phyloP scores from a whole-genome alignment of 2,329 filamentous ascomycete genomes.

The Huntiella abstrusa region DNA sequence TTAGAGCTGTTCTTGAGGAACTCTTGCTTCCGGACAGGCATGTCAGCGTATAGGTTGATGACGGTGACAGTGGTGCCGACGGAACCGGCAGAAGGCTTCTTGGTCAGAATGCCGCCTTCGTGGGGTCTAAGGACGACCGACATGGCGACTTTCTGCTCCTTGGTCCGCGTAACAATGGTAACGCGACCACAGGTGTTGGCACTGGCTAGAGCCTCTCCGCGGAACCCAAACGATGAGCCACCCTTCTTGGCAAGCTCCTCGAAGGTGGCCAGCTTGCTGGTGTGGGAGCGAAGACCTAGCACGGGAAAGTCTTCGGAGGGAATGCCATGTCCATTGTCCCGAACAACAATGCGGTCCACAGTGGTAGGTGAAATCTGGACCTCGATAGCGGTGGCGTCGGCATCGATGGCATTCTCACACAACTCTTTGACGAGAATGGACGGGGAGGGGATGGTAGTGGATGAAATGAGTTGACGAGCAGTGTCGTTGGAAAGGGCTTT shows the following conservation, averaged over 20 bases:
- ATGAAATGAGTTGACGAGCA: conserved; percentile 39
- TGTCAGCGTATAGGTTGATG: conserved; percentile 34
- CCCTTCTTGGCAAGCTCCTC: conserved; percentile 39
- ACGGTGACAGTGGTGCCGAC: conserved; percentile 52
- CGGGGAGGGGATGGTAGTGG: conserved; percentile 40
- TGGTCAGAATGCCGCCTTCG: conserved; percentile 17
- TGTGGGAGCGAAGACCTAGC: conserved; percentile 48
- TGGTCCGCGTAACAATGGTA: conserved; percentile 42
- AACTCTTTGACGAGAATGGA: conserved; percentile 54
- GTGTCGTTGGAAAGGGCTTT: conserved; percentile 28
- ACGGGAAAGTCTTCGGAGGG: conserved; percentile 37
- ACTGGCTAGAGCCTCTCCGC: conserved; percentile 54
- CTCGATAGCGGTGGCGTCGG: conserved; percentile 45
- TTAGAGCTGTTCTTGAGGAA: conserved; percentile 38
- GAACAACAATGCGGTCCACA: conserved; percentile 48
- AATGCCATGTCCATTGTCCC: conserved; percentile 59
- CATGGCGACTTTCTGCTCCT: conserved; percentile 39
- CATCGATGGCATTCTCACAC: conserved; percentile 59
- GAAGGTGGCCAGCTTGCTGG: conserved; percentile 52
- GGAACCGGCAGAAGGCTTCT: conserved; percentile 28
- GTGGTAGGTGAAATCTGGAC: conserved; percentile 46
- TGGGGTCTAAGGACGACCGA: conserved; percentile 24
- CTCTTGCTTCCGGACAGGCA: conserved; percentile 45
- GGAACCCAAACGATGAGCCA: conserved; percentile 49
- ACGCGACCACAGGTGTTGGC: conserved; percentile 41